phyloP scores from a whole-genome alignment of 2,329 filamentous ascomycete species.

The Ascocoryne sarcoides region DNA sequence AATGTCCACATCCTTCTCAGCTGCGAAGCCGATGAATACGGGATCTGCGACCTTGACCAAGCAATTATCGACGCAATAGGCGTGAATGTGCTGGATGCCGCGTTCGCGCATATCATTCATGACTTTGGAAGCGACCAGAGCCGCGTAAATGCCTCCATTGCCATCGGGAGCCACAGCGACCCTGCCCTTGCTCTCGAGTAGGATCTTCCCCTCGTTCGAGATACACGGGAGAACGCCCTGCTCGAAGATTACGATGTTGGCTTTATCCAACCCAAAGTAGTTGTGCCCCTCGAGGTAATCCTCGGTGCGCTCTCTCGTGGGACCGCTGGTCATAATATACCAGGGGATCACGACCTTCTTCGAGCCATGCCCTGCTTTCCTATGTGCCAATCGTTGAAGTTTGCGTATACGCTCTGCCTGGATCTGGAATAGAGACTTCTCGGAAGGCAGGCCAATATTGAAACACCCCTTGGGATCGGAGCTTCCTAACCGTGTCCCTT shows the following conservation, averaged over 20 bases:
- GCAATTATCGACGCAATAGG: constrained; percentile 98
- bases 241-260: constrained; percentile 89
- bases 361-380: constrained; percentile 50
- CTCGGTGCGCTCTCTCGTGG: constrained; percentile 86
- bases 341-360: constrained; percentile 68
- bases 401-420: constrained; percentile 91
- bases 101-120: constrained; percentile 82
- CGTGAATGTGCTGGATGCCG: constrained; percentile 89
- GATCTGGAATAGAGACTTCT: constrained; percentile 95
- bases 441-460: constrained; percentile 85
- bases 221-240: constrained; percentile 96
- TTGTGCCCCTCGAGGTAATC: constrained; percentile 82
- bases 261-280: constrained; percentile 81
- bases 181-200: constrained; percentile 83
- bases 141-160: constrained; percentile 94
- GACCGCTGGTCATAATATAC: constrained; percentile 99
- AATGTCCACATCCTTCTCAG: constrained; percentile 82
- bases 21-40: constrained; percentile 88
- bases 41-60: constrained; percentile 98
- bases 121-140: constrained; percentile 70
- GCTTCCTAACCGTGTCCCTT: constrained; percentile 90
- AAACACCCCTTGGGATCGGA: constrained; percentile 96
- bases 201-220: constrained; percentile 93
- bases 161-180: constrained; percentile 93
- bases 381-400: constrained; percentile 70